Conservation (phyloP, 805 yeast genomes). For the Maudiozyma saulgeensis region DNA sequence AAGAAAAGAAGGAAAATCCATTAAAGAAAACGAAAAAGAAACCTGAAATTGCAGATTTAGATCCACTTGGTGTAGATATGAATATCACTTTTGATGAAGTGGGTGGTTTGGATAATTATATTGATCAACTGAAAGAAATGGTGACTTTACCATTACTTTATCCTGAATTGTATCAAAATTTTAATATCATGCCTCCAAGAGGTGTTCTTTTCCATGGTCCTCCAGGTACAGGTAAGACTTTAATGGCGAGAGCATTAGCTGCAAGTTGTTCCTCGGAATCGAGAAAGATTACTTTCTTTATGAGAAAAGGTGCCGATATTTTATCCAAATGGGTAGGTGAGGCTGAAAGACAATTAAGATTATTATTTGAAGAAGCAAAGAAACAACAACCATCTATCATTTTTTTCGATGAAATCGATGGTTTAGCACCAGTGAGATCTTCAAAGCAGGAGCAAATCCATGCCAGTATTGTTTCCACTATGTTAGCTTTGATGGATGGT, state of each 20-base stretch:
- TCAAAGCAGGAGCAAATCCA: conserved; percentile 98
- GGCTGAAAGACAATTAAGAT: conserved; percentile 87
- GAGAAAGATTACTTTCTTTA: conserved; percentile 84
- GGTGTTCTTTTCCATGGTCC: conserved; percentile 98
- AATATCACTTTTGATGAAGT: conserved; percentile 74
- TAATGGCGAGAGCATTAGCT: conserved; percentile 96
- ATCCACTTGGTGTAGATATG: conserved; percentile 86
- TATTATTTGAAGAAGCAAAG: conserved; percentile 90
- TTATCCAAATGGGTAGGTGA: conserved; percentile 98
- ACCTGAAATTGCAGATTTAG: conserved; percentile 72
- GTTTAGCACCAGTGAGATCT: conserved; percentile 94
- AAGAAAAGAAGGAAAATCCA: conserved; percentile 27
- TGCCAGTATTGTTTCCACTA: conserved; percentile 91
- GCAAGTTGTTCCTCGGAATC: conserved; percentile 84
- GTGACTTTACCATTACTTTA: conserved; percentile 84
- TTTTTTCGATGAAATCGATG: conserved; percentile 96
- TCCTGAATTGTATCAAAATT: conserved; percentile 86
- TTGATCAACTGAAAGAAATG: conserved; percentile 92
- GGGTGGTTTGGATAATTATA: conserved; percentile 88
- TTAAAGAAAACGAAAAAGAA: conserved; percentile 34
- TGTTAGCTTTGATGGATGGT: conserved; percentile 95
- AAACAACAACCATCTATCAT: conserved; percentile 93
- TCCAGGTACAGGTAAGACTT: conserved; percentile 97
- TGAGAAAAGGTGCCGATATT: conserved; percentile 98
- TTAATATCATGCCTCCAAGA: conserved; percentile 89